Evolutionary conservation across 345 rosid genomes (phyloP).

Genomic region (Hirschfeldia incana): DNA sequence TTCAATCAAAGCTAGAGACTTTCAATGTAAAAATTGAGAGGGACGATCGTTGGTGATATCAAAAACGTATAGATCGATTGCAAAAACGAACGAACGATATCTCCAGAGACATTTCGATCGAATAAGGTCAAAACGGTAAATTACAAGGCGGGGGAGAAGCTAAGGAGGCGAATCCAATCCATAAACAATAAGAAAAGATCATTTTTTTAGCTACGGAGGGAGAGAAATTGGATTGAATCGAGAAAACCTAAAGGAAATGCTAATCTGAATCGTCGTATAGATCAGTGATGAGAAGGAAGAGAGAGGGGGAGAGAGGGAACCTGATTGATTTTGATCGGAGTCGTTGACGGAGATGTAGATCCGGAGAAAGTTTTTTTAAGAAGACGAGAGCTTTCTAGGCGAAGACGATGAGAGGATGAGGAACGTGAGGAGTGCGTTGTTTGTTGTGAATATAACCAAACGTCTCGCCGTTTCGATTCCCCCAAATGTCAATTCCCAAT

Average conservation of each 20-base stretch:
- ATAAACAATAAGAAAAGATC: background rate
- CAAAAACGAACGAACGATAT: background rate
- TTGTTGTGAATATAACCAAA: background rate
- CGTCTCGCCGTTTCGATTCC: constrained; percentile 27
- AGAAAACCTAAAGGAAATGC: constrained; percentile 22
- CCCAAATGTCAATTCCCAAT: constrained; percentile 15
- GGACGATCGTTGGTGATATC: constrained; percentile 1
- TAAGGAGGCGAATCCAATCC: background rate
- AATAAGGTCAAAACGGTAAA: background rate
- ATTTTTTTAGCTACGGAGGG: background rate
- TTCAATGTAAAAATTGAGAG: background rate
- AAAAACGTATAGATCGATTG: constrained; percentile 12
- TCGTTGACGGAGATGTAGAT: constrained; percentile 35
- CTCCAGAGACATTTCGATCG: background rate
- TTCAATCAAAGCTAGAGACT: constrained; percentile 18
- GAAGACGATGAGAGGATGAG: constrained; percentile 38
- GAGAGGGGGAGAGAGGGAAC: background rate
- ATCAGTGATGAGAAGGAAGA: constrained; percentile 27
- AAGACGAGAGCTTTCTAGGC: background rate
- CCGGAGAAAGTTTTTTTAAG: constrained; percentile 16
- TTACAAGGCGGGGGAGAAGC: background rate
- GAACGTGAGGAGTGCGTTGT: constrained; percentile 17
- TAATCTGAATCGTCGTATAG: constrained; percentile 28
- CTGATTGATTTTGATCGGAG: constrained; percentile 28
- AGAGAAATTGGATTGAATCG: constrained; percentile 10